phyloP scores from a whole-genome alignment of 176 grass and related monocot species.

The Ensete ventricosum region DNA sequence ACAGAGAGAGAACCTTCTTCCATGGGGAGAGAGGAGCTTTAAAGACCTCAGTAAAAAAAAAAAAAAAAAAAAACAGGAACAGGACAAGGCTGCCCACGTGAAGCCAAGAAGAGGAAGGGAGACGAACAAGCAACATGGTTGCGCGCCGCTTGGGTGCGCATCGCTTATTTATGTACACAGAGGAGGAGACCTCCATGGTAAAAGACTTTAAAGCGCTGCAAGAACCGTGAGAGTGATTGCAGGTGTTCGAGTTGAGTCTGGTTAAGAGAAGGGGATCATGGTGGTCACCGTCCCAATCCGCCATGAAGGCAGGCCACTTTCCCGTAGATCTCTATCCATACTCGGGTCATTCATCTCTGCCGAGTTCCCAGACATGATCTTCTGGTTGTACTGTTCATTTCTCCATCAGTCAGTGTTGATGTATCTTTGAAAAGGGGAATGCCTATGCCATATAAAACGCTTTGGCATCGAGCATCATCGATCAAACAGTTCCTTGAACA shows the following conservation, averaged over 20 bases:
- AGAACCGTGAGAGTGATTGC: too few relatives aligned
- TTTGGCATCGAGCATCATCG: too few relatives aligned
- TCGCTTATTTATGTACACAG: too few relatives aligned
- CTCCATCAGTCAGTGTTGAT: background rate
- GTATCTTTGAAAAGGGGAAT: background rate
- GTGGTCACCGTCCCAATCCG: background rate
- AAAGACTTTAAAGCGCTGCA: too few relatives aligned
- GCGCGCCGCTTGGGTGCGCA: too few relatives aligned
- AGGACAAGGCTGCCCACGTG: background rate
- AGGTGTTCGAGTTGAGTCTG: too few relatives aligned
- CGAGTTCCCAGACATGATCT: background rate
- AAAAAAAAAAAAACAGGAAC: background rate
- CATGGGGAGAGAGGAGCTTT: background rate
- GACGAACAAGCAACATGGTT: too few relatives aligned
- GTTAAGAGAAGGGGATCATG: background rate
- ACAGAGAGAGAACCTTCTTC: too few relatives aligned
- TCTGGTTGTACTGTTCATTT: background rate
- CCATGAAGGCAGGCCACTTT: background rate
- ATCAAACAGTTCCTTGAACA: background rate
- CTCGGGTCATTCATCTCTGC: slow-evolving; percentile 1
- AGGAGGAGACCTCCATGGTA: too few relatives aligned
- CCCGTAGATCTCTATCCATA: background rate
- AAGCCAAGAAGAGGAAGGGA: too few relatives aligned
- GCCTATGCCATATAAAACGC: too few relatives aligned
- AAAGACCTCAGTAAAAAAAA: background rate